Conservation (phyloP, 352 stramenopile species). For the Globisporangium okanoganense region DNA sequence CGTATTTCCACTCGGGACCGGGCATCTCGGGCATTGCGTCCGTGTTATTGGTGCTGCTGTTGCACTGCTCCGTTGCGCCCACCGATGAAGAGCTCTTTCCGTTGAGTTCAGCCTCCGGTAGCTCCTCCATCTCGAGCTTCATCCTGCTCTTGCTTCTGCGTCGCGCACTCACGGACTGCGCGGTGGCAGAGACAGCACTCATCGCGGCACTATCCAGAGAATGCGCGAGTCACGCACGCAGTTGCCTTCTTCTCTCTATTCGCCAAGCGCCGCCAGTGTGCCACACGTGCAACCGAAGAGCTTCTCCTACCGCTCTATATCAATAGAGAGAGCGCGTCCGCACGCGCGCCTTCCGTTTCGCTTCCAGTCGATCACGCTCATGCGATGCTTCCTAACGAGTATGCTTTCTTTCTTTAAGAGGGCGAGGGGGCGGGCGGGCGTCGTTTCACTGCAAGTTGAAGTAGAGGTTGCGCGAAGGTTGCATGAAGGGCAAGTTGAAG, state of each 20-base stretch:
- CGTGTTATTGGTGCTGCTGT: background rate
- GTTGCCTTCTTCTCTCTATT: constrained; percentile 18
- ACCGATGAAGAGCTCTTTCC: background rate
- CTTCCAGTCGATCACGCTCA: background rate
- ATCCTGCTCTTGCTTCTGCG: constrained; percentile 18
- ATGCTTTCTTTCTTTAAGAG: background rate
- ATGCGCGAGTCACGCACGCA: background rate
- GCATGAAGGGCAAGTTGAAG: constrained; percentile 9
- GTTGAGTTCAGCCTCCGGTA: background rate
- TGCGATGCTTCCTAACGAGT: background rate
- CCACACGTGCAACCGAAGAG: background rate
- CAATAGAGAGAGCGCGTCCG: background rate
- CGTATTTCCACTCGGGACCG: constrained; percentile 14
- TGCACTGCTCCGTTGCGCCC: background rate
- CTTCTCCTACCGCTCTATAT: background rate
- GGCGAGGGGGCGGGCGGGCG: too few species aligned
- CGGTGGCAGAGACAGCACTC: background rate
- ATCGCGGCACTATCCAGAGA: background rate
- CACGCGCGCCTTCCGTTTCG: constrained; percentile 4
- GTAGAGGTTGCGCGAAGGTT: constrained; percentile 35
- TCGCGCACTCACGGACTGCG: constrained; percentile 13
- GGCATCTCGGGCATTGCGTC: constrained; percentile 7
- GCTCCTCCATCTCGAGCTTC: constrained; percentile 20
- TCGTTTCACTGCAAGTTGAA: constrained; percentile 27
- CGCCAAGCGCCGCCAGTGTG: background rate